A percentile compares a stretch with the other conserved stretches of the same genome.
These are phyloP conservation scores for Chrysopogon serrulatus DNA, from an alignment of 176 grass and related monocot genomes.

Conservation along the genomic window DNA sequence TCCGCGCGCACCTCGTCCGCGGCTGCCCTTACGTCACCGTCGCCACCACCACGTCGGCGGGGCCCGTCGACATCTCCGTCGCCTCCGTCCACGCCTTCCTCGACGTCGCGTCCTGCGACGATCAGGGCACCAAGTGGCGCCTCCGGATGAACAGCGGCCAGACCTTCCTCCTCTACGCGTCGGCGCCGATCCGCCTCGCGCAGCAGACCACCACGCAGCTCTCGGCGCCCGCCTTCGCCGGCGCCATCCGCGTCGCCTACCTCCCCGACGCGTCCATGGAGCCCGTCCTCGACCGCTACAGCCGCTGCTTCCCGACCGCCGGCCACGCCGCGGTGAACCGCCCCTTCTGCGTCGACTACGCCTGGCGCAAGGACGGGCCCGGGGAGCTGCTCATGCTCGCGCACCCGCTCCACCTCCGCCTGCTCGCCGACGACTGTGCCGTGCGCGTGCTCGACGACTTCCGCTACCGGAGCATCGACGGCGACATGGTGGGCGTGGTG, in stretches of 20 bases:
- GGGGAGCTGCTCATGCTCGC: conserved; percentile 87
- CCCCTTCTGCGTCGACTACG: conserved; percentile 77
- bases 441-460: conserved; percentile 58
- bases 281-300: conserved; percentile 59
- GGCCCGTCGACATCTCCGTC: conserved; percentile 48
- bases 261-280: conserved; percentile 65
- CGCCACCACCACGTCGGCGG: conserved; percentile 31
- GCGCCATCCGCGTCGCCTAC: conserved; percentile 59
- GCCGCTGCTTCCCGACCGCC: conserved; percentile 66
- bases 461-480: conserved; percentile 90
- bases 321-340: conserved; percentile 57
- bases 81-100: conserved; percentile 78
- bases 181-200: conserved; percentile 48
- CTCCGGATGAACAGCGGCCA: conserved; percentile 83
- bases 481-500: conserved; percentile 83
- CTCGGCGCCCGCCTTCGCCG: conserved; percentile 42
- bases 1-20: conserved; percentile 76
- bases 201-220: conserved; percentile 41
- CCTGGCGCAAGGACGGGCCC: conserved; percentile 61
- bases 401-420: conserved; percentile 81
- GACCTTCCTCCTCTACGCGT: conserved; percentile 88
- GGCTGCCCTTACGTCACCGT: conserved; percentile 82
- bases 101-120: conserved; percentile 38
- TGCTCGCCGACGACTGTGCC: conserved; percentile 40
- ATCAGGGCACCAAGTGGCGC: conserved; percentile 54